A percentile compares a stretch with the other conserved stretches of the same genome.
These are phyloP conservation scores for Fonsecaea nubica DNA, from an alignment of 2,329 filamentous ascomycete genomes.

Conservation along the genomic window DNA sequence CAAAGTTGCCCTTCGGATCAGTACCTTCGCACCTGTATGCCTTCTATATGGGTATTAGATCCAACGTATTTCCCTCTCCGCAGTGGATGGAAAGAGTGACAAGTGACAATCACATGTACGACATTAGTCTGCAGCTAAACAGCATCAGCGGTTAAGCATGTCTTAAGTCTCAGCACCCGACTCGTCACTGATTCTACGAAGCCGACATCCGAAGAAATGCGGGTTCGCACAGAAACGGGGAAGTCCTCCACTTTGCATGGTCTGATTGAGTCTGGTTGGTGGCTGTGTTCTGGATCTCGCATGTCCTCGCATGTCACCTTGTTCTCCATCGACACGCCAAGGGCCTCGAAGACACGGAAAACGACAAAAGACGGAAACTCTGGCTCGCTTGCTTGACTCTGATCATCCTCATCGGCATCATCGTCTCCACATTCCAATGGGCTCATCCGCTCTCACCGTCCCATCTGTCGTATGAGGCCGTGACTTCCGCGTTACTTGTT, in stretches of 20 bases:
- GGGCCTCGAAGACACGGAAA: neutral
- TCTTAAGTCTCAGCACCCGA: conserved; percentile 16
- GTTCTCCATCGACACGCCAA: neutral
- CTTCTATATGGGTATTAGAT: neutral
- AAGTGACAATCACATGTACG: conserved; percentile 9
- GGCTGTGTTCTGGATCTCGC: neutral
- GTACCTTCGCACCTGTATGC: too few species aligned
- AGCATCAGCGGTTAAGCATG: conserved; percentile 20
- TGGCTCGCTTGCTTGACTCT: neutral
- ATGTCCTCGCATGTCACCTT: neutral
- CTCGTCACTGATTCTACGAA: conserved; percentile 5
- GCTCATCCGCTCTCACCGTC: neutral
- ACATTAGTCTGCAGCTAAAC: conserved; percentile 8
- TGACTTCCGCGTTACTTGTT: neutral
- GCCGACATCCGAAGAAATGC: conserved; percentile 15
- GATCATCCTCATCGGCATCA: neutral
- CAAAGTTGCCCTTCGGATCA: too few species aligned
- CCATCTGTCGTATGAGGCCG: neutral
- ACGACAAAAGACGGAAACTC: neutral
- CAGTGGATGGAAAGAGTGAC: neutral
- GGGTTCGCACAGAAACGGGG: neutral
- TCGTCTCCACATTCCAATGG: neutral
- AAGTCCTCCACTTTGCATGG: neutral
- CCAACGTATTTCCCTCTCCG: neutral
- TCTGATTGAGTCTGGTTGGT: neutral